These are phyloP conservation scores for Aspergillus sp. DNA, from an alignment of 2,329 filamentous ascomycete genomes.

Conservation along the genomic window DNA sequence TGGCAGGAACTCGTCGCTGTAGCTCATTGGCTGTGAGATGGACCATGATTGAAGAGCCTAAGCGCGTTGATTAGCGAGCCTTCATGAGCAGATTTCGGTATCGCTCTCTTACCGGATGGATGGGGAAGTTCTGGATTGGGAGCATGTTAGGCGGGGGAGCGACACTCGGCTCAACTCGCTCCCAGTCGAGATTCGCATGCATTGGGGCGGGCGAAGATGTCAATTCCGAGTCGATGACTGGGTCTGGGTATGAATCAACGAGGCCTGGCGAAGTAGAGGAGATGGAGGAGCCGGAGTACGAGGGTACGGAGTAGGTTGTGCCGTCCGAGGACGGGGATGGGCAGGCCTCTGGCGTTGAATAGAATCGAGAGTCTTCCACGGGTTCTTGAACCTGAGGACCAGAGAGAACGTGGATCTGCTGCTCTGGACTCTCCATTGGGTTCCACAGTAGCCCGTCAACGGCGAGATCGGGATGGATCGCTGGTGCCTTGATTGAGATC, in stretches of 20 bases:
- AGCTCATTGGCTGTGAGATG: conserved; percentile 42
- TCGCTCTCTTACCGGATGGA: conserved; percentile 39
- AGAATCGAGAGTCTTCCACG: conserved; percentile 47
- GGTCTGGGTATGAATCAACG: conserved; percentile 41
- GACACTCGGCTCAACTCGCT: conserved; percentile 33
- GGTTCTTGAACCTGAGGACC: conserved; percentile 41
- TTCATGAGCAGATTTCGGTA: background rate
- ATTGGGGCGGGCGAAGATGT: conserved; percentile 41
- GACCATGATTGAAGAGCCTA: conserved; percentile 47
- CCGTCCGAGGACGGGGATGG: conserved; percentile 48
- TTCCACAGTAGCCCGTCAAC: conserved; percentile 42
- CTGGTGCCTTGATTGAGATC: conserved; percentile 40
- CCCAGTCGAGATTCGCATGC: conserved; percentile 39
- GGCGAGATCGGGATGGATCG: conserved; percentile 39
- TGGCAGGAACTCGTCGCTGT: background rate
- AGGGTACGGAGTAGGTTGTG: conserved; percentile 37
- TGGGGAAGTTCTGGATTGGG: conserved; percentile 37
- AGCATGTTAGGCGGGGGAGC: conserved; percentile 37
- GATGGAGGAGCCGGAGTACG: conserved; percentile 36
- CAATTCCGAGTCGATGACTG: conserved; percentile 37
- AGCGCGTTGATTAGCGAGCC: background rate
- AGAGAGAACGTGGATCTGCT: conserved; percentile 33
- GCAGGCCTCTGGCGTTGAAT: conserved; percentile 50
- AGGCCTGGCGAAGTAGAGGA: conserved; percentile 40
- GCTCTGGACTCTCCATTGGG: conserved; percentile 41